Percentiles rank a stretch among this genome's conserved stretches.
Evolutionary conservation across 768 basidiomycete genomes (phyloP).

Genomic region (Boletales sp.): DNA sequence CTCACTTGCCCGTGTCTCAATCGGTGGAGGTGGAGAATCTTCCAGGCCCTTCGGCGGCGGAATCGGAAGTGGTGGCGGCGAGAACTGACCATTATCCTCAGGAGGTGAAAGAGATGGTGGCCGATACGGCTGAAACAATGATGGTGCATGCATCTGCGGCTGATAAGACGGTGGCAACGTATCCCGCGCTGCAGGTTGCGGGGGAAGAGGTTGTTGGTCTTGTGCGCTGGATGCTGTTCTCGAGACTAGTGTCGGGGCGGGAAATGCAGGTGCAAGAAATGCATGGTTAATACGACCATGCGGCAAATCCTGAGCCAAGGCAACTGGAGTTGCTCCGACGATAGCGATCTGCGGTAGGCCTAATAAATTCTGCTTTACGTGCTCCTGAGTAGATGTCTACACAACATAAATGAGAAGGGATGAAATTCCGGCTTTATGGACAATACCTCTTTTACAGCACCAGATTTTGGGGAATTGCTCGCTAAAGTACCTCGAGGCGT

Average conservation of each 20-base stretch:
- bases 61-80: constrained; percentile 28
- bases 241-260: constrained; percentile 23
- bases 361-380: constrained; percentile 10
- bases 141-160: constrained; percentile 15
- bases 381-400: constrained; percentile 23
- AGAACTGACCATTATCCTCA: constrained; percentile 19
- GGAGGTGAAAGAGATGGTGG: constrained; percentile 16
- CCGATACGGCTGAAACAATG: constrained; percentile 23
- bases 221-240: constrained; percentile 23
- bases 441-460: constrained; percentile 25
- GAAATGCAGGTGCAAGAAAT: constrained; percentile 26
- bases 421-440: background rate
- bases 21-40: constrained; percentile 15
- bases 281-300: constrained; percentile 18
- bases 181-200: constrained; percentile 12
- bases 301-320: constrained; percentile 20
- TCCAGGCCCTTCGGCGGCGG: constrained; percentile 26
- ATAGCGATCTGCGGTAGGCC: constrained; percentile 30
- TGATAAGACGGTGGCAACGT: constrained; percentile 14
- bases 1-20: constrained; percentile 25
- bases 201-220: constrained; percentile 14
- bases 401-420: constrained; percentile 7
- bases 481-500: constrained; percentile 21
- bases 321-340: constrained; percentile 27
- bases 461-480: constrained; percentile 21